A percentile compares a stretch with the other conserved stretches of the same genome.
phyloP scores from a whole-genome alignment of 352 stramenopile species.

The Albugo candida region DNA sequence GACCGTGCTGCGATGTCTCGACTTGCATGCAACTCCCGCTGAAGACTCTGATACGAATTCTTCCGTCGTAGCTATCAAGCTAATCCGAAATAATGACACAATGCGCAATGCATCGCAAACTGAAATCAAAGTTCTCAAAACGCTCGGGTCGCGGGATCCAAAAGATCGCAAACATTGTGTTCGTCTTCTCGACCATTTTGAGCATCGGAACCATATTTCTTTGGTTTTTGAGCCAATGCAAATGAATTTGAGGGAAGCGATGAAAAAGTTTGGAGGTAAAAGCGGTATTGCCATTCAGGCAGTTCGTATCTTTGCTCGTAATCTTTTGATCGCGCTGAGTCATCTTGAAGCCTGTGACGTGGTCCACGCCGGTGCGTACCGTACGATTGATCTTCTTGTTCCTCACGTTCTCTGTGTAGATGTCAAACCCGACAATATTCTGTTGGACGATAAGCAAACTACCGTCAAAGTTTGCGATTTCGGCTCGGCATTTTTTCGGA shows the following conservation, averaged over 20 bases:
- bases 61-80: slow-evolving; percentile 56
- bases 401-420: slow-evolving; percentile 21
- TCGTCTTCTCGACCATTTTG: slow-evolving; percentile 63
- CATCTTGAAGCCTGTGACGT: slow-evolving; percentile 61
- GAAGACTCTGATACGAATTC: slow-evolving; percentile 9
- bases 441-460: slow-evolving; percentile 90
- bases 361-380: slow-evolving; percentile 78
- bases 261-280: slow-evolving; percentile 80
- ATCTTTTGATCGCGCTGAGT: slow-evolving; percentile 57
- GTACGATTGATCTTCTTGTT: slow-evolving; percentile 1
- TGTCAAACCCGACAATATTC: slow-evolving; percentile 97
- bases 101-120: slow-evolving; percentile 92
- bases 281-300: slow-evolving; percentile 66
- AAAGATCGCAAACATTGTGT: slow-evolving; percentile 77
- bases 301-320: slow-evolving; percentile 68
- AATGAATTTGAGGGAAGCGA: slow-evolving; percentile 90
- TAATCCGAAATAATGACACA: slow-evolving; percentile 93
- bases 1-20: slow-evolving; percentile 89
- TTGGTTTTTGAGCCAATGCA: slow-evolving; percentile 96
- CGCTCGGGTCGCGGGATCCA: slow-evolving; percentile 42
- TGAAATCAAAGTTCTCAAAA: slow-evolving; percentile 62
- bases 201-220: slow-evolving; percentile 88
- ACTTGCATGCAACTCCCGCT: slow-evolving; percentile 5
- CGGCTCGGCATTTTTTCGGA: slow-evolving; percentile 85
- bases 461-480: slow-evolving; percentile 96